Base-by-base conservation (phyloP, 768 basidiomycete genomes). In the Boletus subparvulus region DNA sequence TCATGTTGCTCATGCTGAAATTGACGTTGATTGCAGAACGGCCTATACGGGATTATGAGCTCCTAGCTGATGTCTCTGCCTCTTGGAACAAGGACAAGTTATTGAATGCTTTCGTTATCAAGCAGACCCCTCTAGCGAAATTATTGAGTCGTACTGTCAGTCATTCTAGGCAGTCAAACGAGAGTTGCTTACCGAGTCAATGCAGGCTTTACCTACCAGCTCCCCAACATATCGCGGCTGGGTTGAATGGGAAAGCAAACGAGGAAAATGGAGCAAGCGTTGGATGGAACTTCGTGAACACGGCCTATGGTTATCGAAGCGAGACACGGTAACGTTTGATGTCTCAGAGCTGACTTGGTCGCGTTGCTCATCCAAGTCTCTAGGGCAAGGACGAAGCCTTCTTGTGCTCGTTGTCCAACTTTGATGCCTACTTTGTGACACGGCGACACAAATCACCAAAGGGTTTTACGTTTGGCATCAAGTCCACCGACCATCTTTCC, bases 191-290 rank as follows among this genome's bases (percentile, higher is more conserved):
- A 78, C 74, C 28, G 16, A 59, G 73, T 80, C 26, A 4, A 40
- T 77, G 19, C 61, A 83, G 80, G 75, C 76, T 26, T 71, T 85
- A 44, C 85, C 84, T 13, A 68, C 74, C 6, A 72, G 71, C 55
- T 75, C 77, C 24, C 77, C 80, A 48, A 69, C 62, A 4, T 65
- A 75, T 59, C 75, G 79, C 40, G 80, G 88, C 7, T 94, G 86
- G 65, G 84, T 98, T 26, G 91, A 98, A 69, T 90, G 86, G 82
- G 92, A 96, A 75, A 78, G 77, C 44, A 98, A 96, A 74, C 84
- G 88, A 56, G 94, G 94, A 36, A 97, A 97, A 73, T 99, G 96
- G 97, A 87, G 78, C 54, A 98, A 98, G 73, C 83, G 93, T 35
- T 95, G 87, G 84, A 77, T 99, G 67, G 85, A 87, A 64, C 81